Percentiles rank a stretch among this genome's conserved stretches.
Evolutionary conservation across 108 stramenopile species (phyloP).

Genomic region (Parmales sp.): DNA sequence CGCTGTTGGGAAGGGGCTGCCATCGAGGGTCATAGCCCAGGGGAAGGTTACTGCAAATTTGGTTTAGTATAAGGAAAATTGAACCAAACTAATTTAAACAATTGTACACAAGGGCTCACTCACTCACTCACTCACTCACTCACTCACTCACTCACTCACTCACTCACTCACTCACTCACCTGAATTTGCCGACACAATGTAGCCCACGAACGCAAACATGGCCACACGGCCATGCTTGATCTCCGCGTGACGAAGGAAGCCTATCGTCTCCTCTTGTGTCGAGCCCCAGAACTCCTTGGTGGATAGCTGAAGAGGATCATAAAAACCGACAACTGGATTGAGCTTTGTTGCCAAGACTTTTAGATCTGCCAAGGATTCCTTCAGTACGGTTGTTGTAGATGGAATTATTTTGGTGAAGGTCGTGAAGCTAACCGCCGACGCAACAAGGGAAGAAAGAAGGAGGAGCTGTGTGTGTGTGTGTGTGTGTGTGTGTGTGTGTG

Average conservation of each 20-base stretch:
- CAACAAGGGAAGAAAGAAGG: no score
- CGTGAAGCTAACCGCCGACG: no score
- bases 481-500: no score
- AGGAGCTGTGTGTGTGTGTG: no score
- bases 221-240: constrained; percentile 27
- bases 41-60: constrained; percentile 27
- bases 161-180: not conserved
- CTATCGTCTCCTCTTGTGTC: not conserved
- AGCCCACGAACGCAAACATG: constrained; percentile 48
- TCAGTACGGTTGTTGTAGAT: no score
- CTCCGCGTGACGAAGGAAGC: constrained; percentile 11
- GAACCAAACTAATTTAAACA: no score
- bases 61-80: no score
- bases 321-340: constrained; percentile 10
- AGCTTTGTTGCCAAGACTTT: not conserved
- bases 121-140: no score
- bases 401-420: no score
- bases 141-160: no score
- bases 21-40: constrained; percentile 51
- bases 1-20: constrained; percentile 45
- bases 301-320: constrained; percentile 4
- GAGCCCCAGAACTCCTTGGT: constrained; percentile 2
- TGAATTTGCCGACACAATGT: constrained; percentile 42
- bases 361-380: constrained; percentile 17
- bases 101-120: no score